phyloP scores from a whole-genome alignment of 225 moss, liverwort and hornwort species.

The Bryum argenteum region DNA sequence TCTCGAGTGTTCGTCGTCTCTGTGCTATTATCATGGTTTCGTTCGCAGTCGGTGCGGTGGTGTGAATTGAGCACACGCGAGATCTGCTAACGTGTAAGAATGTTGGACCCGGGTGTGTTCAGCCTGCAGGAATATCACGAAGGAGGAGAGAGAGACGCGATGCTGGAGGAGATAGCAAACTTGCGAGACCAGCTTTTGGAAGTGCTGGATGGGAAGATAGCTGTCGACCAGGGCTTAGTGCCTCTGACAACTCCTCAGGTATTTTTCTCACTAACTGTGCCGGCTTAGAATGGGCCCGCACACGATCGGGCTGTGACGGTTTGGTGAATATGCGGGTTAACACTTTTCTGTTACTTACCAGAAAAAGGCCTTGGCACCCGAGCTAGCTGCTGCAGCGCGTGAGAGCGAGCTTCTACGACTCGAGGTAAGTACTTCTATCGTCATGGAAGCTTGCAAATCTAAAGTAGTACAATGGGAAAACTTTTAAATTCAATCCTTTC shows the following conservation, averaged over 20 bases:
- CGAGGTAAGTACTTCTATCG: constrained; percentile 46
- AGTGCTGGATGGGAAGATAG: constrained; percentile 70
- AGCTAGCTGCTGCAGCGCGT: constrained; percentile 45
- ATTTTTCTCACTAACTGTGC: background rate
- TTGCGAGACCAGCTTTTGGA: constrained; percentile 79
- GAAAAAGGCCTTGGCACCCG: constrained; percentile 84
- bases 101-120: constrained; percentile 19
- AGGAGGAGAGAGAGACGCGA: constrained; percentile 61
- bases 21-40: background rate
- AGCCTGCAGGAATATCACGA: constrained; percentile 78
- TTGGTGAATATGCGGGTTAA: constrained; percentile 6
- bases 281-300: background rate
- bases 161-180: constrained; percentile 66
- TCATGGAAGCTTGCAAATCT: background rate
- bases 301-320: background rate
- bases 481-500: background rate
- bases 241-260: constrained; percentile 92
- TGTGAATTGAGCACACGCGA: background rate
- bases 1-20: background rate
- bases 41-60: background rate
- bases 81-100: background rate
- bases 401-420: constrained; percentile 35
- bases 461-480: background rate
- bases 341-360: constrained; percentile 26
- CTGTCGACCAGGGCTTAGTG: constrained; percentile 52